Base-by-base conservation (phyloP, 2,329 filamentous ascomycete species). In the Polytolypa hystricis region DNA sequence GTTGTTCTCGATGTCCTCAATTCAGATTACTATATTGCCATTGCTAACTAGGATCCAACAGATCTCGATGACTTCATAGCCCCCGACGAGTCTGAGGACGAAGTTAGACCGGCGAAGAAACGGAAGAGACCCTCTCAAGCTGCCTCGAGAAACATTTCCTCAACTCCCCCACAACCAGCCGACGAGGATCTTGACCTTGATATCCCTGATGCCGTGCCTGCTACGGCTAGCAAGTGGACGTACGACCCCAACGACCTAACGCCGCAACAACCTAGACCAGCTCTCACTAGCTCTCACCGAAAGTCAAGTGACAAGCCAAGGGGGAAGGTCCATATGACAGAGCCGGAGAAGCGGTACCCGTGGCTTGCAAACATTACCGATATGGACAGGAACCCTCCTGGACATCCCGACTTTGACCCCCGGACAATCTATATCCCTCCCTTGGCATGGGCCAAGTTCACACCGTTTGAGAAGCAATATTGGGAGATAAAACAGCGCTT, bases 401-500 rank as follows among this genome's bases (percentile, higher is more conserved):
- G 74, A 7, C 77, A 95, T 56, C 81, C 87, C 0, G 89, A 98
- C 39, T 94, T 89, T 50, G 87, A 98, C 50, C 84, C 85, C 6
- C 74, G 84, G 14, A 93, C 86, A 0, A 72, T 98, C n/a, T 94
- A 80, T 57, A 81, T 98, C 21, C 91, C 91, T 0, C 82, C 84
- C 0, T 55, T 69, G 21, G 84, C 85, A 0, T 93, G 80, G 78
- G 64, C 65, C 19, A 79, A 82, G 17, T 95, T 98, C 55, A 93
- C 87, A 0, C 75, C 89, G 0, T 98, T 98, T 46, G 91, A 98
- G 61, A 93, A 86, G 58, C 91, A 98, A 56, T 98, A 98, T 58
- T 98, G 91, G 91, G 85, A 93, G 52, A 96, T 98, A 60, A 98
- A 98, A 65, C 83, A 87, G 58, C 95, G 95, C 50, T 84, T 93